Base-by-base conservation (phyloP, 371 early-diverging fungal species). In the Rhizopus delemar region DNA sequence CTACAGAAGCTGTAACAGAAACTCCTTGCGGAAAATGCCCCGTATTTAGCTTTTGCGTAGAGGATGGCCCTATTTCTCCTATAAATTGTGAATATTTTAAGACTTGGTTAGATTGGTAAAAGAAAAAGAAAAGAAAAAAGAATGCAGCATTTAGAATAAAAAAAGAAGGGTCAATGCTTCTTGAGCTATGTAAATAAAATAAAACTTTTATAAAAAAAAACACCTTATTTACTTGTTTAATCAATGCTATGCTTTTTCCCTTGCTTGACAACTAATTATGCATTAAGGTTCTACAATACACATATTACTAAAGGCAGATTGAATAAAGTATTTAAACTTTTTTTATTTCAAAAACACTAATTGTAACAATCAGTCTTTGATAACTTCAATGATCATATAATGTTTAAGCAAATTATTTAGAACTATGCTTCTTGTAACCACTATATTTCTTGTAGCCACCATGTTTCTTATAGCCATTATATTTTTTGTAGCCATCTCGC, bases 1-100 rank as follows among this genome's bases (percentile, higher is more conserved):
- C 68, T 8, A 67, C 69, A 3, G 76, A 69, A 56, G 82, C 86
- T 12, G 74, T 85, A 69, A 90, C 91, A 7, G 90, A 91, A 53
- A 78, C 88, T 2, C 95, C 94, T 4, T 95, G 95, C 66, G 94
- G 94, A 4, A 84, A 78, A 46, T 95, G 94, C 57, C 92, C 93
- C 9, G 87, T 80, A 28, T 86, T 73, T 62, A 69, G 66, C 28
- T 88, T 90, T 53, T 93, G 93, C 71, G 73, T 75, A 8, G 87
- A 80, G 45, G 80, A 78, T 33, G 92, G 93, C 2, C 85, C 90
- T 3, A 82, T 94, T 56, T 87, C 84, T 34, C 94, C 94, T 1
- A 69, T 75, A 35, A 89, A 81, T 35, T 93, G 93, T 71, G 78
- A 80, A 43, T 94, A 93, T 59, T 88, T 85, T 60, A 80, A 83